Evolutionary conservation across 2,329 filamentous ascomycete species (phyloP).

Genomic region (Colletotrichum somersetense): DNA sequence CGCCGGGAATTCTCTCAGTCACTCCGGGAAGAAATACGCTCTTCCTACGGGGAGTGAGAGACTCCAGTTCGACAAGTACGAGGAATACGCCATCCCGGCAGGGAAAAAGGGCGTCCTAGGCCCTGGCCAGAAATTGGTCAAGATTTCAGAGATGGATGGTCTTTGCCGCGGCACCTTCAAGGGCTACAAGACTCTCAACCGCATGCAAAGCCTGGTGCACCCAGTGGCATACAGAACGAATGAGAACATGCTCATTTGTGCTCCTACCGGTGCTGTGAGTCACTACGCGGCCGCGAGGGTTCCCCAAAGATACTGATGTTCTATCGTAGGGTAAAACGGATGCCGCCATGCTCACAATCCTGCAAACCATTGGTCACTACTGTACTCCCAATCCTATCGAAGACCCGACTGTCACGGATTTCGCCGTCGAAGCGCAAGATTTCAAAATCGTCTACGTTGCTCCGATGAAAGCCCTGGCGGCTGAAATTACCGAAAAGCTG

Average conservation of each 20-base stretch:
- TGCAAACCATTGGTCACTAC: slow-evolving; percentile 92
- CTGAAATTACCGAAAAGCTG: slow-evolving; percentile 95
- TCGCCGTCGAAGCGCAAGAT: slow-evolving; percentile 84
- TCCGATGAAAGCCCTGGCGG: slow-evolving; percentile 97
- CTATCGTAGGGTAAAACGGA: slow-evolving; percentile 86
- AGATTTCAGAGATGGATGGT: slow-evolving; percentile 86
- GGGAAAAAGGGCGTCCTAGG: slow-evolving; percentile 81
- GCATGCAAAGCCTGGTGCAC: slow-evolving; percentile 98
- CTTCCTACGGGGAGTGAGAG: slow-evolving; percentile 82
- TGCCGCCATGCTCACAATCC: slow-evolving; percentile 94
- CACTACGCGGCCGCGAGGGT: background rate
- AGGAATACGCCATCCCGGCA: slow-evolving; percentile 90
- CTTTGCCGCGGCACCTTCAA: slow-evolving; percentile 93
- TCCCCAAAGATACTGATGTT: slow-evolving; percentile 36
- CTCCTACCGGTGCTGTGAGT: slow-evolving; percentile 88
- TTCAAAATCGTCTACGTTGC: slow-evolving; percentile 99
- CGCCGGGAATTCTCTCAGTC: slow-evolving; percentile 87
- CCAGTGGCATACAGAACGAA: slow-evolving; percentile 95
- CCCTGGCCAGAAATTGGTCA: slow-evolving; percentile 79
- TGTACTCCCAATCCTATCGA: slow-evolving; percentile 84
- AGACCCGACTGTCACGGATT: slow-evolving; percentile 78
- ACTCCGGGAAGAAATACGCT: slow-evolving; percentile 84
- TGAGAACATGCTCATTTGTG: slow-evolving; percentile 99
- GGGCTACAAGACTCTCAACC: slow-evolving; percentile 92
- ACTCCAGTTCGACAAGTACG: slow-evolving; percentile 81